phyloP scores from a whole-genome alignment of 495 filamentous ascomycete species.

The Lichina pygmaea region DNA sequence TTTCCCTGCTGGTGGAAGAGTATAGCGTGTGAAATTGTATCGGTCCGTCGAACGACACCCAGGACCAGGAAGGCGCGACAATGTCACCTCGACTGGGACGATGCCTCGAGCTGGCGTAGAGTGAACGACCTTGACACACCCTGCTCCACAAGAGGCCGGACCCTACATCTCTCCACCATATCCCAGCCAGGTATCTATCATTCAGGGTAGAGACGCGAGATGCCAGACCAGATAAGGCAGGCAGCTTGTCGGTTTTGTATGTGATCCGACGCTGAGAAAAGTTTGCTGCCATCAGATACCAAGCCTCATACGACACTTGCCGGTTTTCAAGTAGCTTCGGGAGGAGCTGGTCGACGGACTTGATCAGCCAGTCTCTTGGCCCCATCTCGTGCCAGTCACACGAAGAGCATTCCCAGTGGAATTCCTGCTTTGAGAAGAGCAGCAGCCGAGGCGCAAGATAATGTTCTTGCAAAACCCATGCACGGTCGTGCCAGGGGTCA shows the following conservation, averaged over 20 bases:
- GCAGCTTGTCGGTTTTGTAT: not conserved
- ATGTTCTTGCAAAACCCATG: not conserved
- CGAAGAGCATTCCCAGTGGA: not conserved
- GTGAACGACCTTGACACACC: not conserved
- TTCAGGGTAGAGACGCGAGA: not conserved
- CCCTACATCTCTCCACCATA: not conserved
- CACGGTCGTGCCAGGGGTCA: not conserved
- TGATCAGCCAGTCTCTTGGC: not conserved
- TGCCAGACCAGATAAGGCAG: not conserved
- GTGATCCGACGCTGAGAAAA: not conserved
- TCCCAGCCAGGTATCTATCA: not conserved
- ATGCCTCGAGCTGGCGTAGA: not conserved
- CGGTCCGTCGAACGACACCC: slow-evolving; percentile 2
- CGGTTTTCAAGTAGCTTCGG: too few relatives aligned
- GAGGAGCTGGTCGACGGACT: too few relatives aligned
- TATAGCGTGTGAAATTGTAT: too few relatives aligned
- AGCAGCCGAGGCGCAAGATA: not conserved
- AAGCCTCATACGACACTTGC: not conserved
- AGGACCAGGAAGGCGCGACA: slow-evolving; percentile 4
- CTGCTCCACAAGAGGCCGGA: not conserved
- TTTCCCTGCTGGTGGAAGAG: too few relatives aligned
- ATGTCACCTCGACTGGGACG: not conserved
- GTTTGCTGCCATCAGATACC: not conserved
- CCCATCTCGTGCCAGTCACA: not conserved
- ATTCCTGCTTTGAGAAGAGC: not conserved